Base-by-base conservation (phyloP, 805 yeast species). In the Ascoidea rubescens region DNA sequence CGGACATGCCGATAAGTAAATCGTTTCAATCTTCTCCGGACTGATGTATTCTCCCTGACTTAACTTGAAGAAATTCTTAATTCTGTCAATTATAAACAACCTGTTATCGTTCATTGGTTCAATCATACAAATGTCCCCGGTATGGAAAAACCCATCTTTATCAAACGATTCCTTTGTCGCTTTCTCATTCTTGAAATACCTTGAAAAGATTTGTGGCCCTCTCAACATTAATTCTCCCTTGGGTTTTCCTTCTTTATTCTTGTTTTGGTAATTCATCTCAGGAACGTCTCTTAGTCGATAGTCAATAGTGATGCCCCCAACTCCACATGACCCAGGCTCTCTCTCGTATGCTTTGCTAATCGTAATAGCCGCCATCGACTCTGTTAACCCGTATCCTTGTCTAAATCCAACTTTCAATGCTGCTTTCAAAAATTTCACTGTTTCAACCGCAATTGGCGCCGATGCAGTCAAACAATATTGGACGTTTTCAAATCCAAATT, bases 61-160 rank as follows among this genome's bases (percentile, higher is more conserved):
- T 47, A 73, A 62, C 55, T 80, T 80, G 72, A 80, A 80, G 66
- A 80, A 80, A 64, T 80, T 81, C 71, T 80, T 81, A 45, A 79
- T 82, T 51, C 86, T 67, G 59, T 81, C 87, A 57, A 80, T 71
- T 50, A 80, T 77, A 55, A 60, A 69, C 37, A 81, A 60, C 45
- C 77, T 71, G 5, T 86, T 84, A 37, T 37, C 8, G 14, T 10
- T 10, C 0, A 66, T 60, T 1, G 53, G 49, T 48, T 70, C 71
- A 44, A 79, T 59, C 46, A 63, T 60, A 3, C 75, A 82, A 58
- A 79, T 73, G 58, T 79, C 84, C 31, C 82, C 82, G 2, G 80
- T 71, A 48, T 67, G 65, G 59, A 73, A 77, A 79, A 79, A 77
- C 3, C 78, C 78, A 12, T 73, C 75, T 7, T 68, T 64, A 52